These are phyloP conservation scores for Mycena epipterygia DNA, from an alignment of 768 basidiomycete species.

Conservation along the genomic window DNA sequence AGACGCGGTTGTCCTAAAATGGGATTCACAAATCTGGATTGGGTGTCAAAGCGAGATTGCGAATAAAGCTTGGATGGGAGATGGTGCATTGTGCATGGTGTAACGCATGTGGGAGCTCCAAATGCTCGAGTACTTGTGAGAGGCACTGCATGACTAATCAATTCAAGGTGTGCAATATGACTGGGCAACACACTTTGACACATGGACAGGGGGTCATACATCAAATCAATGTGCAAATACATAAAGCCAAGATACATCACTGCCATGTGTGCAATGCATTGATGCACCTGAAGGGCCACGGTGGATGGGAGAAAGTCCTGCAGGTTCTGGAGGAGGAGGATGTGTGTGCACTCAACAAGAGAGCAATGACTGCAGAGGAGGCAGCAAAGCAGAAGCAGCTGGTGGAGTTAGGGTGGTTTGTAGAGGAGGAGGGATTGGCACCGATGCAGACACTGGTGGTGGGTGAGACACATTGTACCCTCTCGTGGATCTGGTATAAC, in stretches of 20 bases:
- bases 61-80: too few relatives aligned
- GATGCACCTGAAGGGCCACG: not conserved
- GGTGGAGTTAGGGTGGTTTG: not conserved
- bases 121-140: not conserved
- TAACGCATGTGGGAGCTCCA: too few relatives aligned
- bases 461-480: not conserved
- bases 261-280: not conserved
- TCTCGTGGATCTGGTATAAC: too few relatives aligned
- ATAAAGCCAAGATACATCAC: not conserved
- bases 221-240: not conserved
- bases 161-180: too few relatives aligned
- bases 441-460: not conserved
- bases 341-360: not conserved
- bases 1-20: too few relatives aligned
- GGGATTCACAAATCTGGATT: too few relatives aligned
- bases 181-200: not conserved
- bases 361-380: not conserved
- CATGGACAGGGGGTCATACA: not conserved
- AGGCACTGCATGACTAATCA: not conserved
- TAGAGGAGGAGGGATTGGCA: not conserved
- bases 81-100: too few relatives aligned
- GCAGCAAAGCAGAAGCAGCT: not conserved
- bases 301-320: not conserved
- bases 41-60: too few relatives aligned
- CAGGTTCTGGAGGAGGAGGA: not conserved